Evolutionary conservation across 805 yeast genomes (phyloP).

Genomic region (Candida sanyiensis): DNA sequence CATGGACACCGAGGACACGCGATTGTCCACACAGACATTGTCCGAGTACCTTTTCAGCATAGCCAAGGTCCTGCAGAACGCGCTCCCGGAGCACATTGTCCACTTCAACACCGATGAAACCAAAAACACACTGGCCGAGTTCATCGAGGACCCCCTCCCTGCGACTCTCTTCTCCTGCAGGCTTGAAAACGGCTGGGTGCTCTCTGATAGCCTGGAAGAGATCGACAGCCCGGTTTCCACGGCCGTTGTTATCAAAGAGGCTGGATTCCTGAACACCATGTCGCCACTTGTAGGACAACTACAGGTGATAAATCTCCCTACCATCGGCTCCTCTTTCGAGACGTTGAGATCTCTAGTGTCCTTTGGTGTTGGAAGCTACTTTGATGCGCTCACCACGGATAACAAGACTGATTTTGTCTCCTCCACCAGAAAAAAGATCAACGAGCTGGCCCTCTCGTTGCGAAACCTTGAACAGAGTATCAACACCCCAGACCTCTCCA

Average conservation of each 20-base stretch:
- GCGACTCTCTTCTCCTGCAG: constrained; percentile 24
- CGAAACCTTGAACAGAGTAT: constrained; percentile 63
- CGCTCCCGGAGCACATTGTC: constrained; percentile 22
- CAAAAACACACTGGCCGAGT: constrained; percentile 15
- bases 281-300: constrained; percentile 29
- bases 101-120: constrained; percentile 23
- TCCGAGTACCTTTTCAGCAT: constrained; percentile 25
- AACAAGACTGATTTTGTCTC: constrained; percentile 32
- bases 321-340: constrained; percentile 34
- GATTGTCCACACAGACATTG: no score
- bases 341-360: constrained; percentile 53
- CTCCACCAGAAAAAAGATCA: constrained; percentile 54
- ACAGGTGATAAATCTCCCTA: constrained; percentile 32
- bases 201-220: constrained; percentile 12
- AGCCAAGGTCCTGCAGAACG: constrained; percentile 27
- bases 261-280: constrained; percentile 26
- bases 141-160: constrained; percentile 18
- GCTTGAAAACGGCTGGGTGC: constrained; percentile 13
- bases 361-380: constrained; percentile 63
- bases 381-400: constrained; percentile 42
- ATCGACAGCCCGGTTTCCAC: constrained; percentile 19
- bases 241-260: constrained; percentile 40
- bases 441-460: constrained; percentile 62
- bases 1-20: no score
- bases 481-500: constrained; percentile 58